Evolutionary conservation across 148 eudicot genomes (phyloP), one percentile per base, ranked within the genome.

Genomic region (Camellia sinensis): DNA sequence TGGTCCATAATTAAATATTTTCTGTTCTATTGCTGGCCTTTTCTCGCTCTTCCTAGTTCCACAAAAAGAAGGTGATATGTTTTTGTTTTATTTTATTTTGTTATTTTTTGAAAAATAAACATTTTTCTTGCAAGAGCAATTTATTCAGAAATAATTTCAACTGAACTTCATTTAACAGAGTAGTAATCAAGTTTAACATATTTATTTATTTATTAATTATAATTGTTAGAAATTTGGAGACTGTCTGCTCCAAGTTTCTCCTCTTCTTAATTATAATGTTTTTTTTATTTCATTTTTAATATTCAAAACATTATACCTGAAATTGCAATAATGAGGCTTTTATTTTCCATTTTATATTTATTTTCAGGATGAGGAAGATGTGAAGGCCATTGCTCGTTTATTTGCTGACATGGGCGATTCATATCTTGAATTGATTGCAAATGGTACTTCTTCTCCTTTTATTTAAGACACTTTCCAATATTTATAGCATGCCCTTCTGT

Each of bases 341-440:
- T 72, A 0, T 53, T 52, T 77, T 66, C 82, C 13, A 43, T 75
- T 62, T 45, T 84, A 43, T 71, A 37, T 65, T 60, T 53, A 61
- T 60, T 80, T 74, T 84, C 89, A 96, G 99, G 99, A 96, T 78
- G 99, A 96, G 86, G 99, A 96, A 90, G 99, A 96, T 86, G 90
- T 87, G 80, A 96, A 96, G 83, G 98, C 99, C 79, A 85, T 96
- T 85, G 99, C 97, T 82, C 99, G 99, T 83, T 88, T 96, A 82
- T 93, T 93, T 89, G 92, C 99, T 73, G 99, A 96, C 83, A 91
- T 96, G 95, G 99, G 99, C 70, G 99, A 96, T 85, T 91, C 99
- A 53, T 96, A 93, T 88, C 97, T 90, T 82, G 92, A 92, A 86
- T 80, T 93, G 87, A 96, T 96, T 84, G 98, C 98, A 68, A 91